Conservation (phyloP, 257 asterid genomes). For the Fraxinus excelsior region DNA sequence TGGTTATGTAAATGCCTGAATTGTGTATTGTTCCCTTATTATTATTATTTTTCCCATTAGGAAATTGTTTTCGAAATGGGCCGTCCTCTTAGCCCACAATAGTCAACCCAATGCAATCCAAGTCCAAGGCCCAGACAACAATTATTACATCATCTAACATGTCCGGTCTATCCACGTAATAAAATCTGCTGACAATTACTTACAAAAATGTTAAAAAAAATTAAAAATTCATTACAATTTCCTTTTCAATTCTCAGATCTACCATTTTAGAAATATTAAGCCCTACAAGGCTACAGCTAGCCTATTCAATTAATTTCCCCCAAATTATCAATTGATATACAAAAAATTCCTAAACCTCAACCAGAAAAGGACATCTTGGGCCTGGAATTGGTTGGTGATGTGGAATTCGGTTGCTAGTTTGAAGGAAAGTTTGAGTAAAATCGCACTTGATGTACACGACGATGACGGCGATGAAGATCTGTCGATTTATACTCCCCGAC, state of each 20-base stretch:
- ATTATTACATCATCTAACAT: not conserved
- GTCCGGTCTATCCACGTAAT: not conserved
- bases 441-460: conserved; percentile 81
- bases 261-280: not conserved
- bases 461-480: conserved; percentile 60
- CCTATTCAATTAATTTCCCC: not conserved
- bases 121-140: not conserved
- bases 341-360: not conserved
- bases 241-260: not conserved
- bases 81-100: not conserved
- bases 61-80: not conserved
- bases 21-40: too few species aligned
- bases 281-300: not conserved
- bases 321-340: not conserved
- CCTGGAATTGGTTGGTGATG: conserved; percentile 54
- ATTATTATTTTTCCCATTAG: too few species aligned
- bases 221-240: not conserved
- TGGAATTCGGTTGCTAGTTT: conserved; percentile 93
- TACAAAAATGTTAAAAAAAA: not conserved
- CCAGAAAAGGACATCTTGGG: not conserved
- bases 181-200: not conserved
- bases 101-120: not conserved
- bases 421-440: conserved; percentile 83
- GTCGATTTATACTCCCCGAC: conserved; percentile 50
- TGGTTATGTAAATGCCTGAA: too few species aligned